Base-by-base conservation (phyloP, 805 yeast genomes). In the Candida sonorensis region DNA sequence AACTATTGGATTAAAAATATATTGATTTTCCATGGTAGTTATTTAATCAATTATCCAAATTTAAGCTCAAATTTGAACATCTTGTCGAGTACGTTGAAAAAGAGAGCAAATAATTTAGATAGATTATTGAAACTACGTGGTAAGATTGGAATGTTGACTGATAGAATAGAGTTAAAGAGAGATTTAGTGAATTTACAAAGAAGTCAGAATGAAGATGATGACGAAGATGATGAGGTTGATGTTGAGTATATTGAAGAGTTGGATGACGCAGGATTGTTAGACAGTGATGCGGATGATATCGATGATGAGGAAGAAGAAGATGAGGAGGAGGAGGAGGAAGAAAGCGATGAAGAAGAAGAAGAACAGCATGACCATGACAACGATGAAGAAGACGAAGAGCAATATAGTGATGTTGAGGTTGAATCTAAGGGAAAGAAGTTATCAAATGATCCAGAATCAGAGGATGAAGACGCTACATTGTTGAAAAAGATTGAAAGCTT, bases 241-340 rank as follows among this genome's bases (percentile, higher is more conserved):
- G 81, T 80, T n/a, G 88, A 81, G 44, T 80, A 79, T 46, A 62
- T 75, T 16, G 90, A 81, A 55, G 88, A 79, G 45, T 51, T 80
- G 17, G 80, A 73, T 47, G 77, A 70, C 41, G 72, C 71, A 5
- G 59, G 55, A 7, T 39, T 54, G 18, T 21, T 41, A 10, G 50
- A 48, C 12, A 47, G 42, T 21, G 56, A 48, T 10, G 53, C 42
- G 6, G 53, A 47, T 7, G 46, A 37, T 12, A 34, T 31, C 7
- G 41, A 36, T 10, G 42, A 31, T 3, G 48, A 40, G 0, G 42
- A 40, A 18, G 44, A 38, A 4, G 52, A 38, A 7, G 46, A 37
- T 10, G 36, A 32, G 3, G 50, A 40, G 13, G 52, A 49, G 14
- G 47, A 44, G 7, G 45, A 35, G 7, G 51, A 44, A 10, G 45